A percentile compares a stretch with the other conserved stretches of the same genome.
Evolutionary conservation across 306 rosid species (phyloP).

Genomic region (Potentilla sterilis): DNA sequence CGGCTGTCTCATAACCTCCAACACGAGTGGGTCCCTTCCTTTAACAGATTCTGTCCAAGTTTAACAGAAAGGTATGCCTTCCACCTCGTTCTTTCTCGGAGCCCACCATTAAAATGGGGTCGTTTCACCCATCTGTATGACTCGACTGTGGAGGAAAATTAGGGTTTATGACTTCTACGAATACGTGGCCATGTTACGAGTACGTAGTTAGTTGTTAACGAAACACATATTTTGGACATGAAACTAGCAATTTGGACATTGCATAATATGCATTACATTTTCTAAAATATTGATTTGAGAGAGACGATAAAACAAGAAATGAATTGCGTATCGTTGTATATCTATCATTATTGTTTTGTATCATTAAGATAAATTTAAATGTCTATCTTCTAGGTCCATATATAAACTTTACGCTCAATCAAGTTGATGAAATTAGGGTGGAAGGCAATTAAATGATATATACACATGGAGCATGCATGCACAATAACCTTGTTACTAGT

Average conservation of each 20-base stretch:
- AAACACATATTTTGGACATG: neutral
- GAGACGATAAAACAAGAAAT: too few species aligned
- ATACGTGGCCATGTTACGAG: neutral
- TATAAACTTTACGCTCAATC: neutral
- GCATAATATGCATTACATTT: too few species aligned
- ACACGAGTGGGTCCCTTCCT: conserved; percentile 36
- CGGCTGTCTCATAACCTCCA: conserved; percentile 37
- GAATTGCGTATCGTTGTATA: too few species aligned
- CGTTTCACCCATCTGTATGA: neutral
- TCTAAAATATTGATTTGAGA: too few species aligned
- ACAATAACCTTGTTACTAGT: neutral
- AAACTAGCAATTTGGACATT: too few species aligned
- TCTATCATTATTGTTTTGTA: too few species aligned
- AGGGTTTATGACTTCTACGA: neutral
- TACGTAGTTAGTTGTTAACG: neutral
- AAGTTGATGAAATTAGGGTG: neutral
- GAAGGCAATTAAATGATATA: too few species aligned
- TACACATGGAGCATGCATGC: neutral
- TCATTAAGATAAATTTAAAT: too few species aligned
- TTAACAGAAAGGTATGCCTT: conserved; percentile 16
- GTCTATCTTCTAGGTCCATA: neutral
- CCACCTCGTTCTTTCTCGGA: neutral
- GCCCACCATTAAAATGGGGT: neutral
- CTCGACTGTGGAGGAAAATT: neutral
- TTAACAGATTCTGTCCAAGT: conserved; percentile 40